These are phyloP conservation scores for Epichloe sibirici DNA, from an alignment of 2,329 filamentous ascomycete species.

Conservation along the genomic window DNA sequence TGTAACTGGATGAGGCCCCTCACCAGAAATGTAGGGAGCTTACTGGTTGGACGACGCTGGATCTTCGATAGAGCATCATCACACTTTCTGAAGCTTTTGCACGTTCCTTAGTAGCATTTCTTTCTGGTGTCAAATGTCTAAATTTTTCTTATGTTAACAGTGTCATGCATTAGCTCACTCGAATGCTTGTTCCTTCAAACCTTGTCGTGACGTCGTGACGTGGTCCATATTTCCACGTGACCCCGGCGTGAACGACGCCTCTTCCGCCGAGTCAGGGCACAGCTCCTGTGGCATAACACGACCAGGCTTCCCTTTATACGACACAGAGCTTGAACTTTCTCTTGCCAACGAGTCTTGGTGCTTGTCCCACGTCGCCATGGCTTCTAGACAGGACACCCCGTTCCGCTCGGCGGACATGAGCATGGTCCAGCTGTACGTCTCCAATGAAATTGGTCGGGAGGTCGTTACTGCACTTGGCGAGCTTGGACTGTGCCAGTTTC, in stretches of 20 bases:
- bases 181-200: neutral
- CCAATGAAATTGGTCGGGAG: constrained; percentile 96
- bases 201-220: constrained; percentile 1
- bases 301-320: constrained; percentile 11
- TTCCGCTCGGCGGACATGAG: constrained; percentile 99
- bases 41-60: too few species aligned
- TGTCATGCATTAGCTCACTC: neutral
- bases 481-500: constrained; percentile 90
- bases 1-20: too few species aligned
- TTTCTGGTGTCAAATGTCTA: too few species aligned
- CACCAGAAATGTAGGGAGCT: too few species aligned
- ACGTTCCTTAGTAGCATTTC: too few species aligned
- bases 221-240: constrained; percentile 15
- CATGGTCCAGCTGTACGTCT: constrained; percentile 98
- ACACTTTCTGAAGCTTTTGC: too few species aligned
- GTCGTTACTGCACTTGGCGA: constrained; percentile 94
- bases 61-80: too few species aligned
- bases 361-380: constrained; percentile 35
- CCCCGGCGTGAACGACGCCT: constrained; percentile 12
- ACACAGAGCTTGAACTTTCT: constrained; percentile 17
- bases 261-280: constrained; percentile 10
- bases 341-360: constrained; percentile 19
- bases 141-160: too few species aligned
- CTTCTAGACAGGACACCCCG: constrained; percentile 71
- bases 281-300: constrained; percentile 14